Evolutionary conservation across 2,329 filamentous ascomycete genomes (phyloP).

Genomic region (Coniochaeta hoffmannii): DNA sequence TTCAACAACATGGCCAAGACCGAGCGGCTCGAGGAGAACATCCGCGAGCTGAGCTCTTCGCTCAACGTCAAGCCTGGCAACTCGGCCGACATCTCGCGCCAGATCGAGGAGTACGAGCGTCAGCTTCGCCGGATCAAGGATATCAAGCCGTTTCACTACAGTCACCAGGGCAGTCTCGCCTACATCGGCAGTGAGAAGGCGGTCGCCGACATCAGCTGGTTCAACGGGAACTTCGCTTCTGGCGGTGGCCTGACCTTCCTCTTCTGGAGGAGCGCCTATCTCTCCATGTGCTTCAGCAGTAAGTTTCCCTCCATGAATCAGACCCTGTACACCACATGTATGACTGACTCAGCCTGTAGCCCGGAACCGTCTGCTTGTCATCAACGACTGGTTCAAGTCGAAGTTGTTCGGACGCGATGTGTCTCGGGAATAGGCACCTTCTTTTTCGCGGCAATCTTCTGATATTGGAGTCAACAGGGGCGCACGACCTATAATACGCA

Average conservation of each 20-base stretch:
- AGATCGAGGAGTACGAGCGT: conserved; percentile 84
- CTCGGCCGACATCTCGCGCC: conserved; percentile 57
- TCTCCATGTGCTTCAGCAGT: conserved; percentile 99
- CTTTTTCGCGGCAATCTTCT: neutral
- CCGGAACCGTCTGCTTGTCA: conserved; percentile 87
- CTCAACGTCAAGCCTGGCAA: conserved; percentile 56
- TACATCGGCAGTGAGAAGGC: conserved; percentile 97
- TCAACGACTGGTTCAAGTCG: conserved; percentile 94
- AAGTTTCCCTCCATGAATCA: conserved; percentile 34
- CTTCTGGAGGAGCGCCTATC: conserved; percentile 96
- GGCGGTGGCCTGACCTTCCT: conserved; percentile 93
- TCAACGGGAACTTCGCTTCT: conserved; percentile 91
- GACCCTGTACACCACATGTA: conserved; percentile 5
- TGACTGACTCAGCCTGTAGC: conserved; percentile 38
- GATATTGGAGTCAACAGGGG: neutral
- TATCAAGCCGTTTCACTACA: conserved; percentile 97
- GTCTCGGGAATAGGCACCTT: conserved; percentile 64
- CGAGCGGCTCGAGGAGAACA: conserved; percentile 68
- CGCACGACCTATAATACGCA: neutral
- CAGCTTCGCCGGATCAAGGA: conserved; percentile 85
- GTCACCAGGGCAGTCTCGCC: conserved; percentile 90
- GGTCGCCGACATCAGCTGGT: conserved; percentile 94
- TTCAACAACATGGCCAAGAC: conserved; percentile 99
- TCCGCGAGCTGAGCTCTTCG: conserved; percentile 58
- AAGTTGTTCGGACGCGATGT: conserved; percentile 96